phyloP scores from a whole-genome alignment of 768 basidiomycete genomes.

The Xanthoconium purpureum region DNA sequence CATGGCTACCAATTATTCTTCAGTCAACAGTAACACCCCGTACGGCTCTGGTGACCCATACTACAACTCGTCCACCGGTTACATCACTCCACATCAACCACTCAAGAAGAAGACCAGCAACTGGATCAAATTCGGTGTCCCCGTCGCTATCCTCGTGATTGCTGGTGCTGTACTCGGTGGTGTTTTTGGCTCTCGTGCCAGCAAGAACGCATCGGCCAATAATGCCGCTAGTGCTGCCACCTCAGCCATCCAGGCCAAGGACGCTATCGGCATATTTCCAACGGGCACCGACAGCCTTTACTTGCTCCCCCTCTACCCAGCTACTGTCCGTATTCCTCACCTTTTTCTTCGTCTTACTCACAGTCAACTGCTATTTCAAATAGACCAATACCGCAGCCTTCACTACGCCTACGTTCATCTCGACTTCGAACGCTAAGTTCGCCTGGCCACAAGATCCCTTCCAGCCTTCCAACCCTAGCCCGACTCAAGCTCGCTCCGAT shows the following conservation, averaged over 20 bases:
- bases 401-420: conserved; percentile 65
- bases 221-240: conserved; percentile 35
- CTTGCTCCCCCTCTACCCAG: conserved; percentile 82
- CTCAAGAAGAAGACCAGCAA: conserved; percentile 56
- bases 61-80: conserved; percentile 69
- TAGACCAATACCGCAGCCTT: conserved; percentile 77
- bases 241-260: conserved; percentile 56
- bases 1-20: conserved; percentile 42
- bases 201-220: conserved; percentile 36
- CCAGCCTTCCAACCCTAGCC: conserved; percentile 57
- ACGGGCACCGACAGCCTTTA: conserved; percentile 77
- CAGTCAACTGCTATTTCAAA: neutral
- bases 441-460: conserved; percentile 84
- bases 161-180: conserved; percentile 72
- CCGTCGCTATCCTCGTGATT: conserved; percentile 60
- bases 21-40: conserved; percentile 37
- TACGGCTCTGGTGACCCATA: conserved; percentile 66
- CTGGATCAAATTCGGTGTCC: conserved; percentile 77
- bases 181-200: conserved; percentile 65
- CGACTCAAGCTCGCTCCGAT: conserved; percentile 64
- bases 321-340: conserved; percentile 62
- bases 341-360: neutral
- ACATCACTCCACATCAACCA: conserved; percentile 48
- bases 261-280: conserved; percentile 63
- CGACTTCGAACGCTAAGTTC: conserved; percentile 47